Base-by-base conservation (phyloP, 768 basidiomycete genomes). In the Leccinum barrowsii region DNA sequence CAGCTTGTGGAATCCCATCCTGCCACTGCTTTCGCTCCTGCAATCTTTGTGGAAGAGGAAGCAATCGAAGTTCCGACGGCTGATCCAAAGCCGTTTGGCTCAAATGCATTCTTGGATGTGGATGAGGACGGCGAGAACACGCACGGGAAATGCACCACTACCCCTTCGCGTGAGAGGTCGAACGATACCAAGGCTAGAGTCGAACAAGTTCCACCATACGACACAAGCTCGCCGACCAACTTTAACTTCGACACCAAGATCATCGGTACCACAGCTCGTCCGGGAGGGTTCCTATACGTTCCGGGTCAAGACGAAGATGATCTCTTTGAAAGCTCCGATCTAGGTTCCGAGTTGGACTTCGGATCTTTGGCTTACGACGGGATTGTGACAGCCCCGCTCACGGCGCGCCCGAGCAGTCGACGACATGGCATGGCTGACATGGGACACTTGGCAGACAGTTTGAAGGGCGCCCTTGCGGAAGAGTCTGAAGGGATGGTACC, bases 21-120 rank as follows among this genome's bases (percentile, higher is more conserved):
- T 21, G 62, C 47, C 11, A 69, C 62, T 13, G 8, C 57, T 40
- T 60, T 42, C 26, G 12, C 65, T 5, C 67, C 60, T 2, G 54
- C 64, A 15, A 68, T 69, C 5, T 54, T 17, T 32, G 65, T 68
- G 49, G 67, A 68, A 50, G 55, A 62, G 11, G 67, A 69, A 55
- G 53, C 53, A 2, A 32, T 35, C 3, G 55, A 59, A 15, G n/a
- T 32, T 28, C 56, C 65, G 0, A 24, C 5, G n/a, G 35, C 55
- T 15, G 65, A 53, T 0, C 52, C 53, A 19, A 53, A 30, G 6
- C 52, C 44, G 5, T 55, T 51, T 22, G 67, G 59, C 1, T 58
- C 48, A 54, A 59, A n/a, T 26, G 61, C 67, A 5, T 65, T 62
- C 37, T 52, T 65, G 47, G 42, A 57, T 24, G 50, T 67, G 52